Evolutionary conservation across 352 stramenopile species (phyloP).

Genomic region (Thalassiosira livingstoniorum): DNA sequence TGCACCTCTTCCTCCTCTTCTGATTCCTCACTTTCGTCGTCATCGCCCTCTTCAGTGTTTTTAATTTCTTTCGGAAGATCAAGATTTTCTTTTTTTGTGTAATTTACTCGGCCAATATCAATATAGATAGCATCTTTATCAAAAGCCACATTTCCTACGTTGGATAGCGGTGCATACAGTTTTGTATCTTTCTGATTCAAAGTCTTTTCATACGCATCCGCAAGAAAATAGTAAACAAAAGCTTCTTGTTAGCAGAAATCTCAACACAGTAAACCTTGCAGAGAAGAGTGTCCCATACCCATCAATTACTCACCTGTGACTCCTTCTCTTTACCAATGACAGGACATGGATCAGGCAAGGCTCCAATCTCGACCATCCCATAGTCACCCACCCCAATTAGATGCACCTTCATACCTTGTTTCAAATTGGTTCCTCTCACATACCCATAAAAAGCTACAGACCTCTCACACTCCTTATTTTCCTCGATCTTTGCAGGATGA

Average conservation of each 20-base stretch:
- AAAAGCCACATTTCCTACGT: conserved; percentile 97
- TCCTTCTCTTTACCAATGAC: conserved; percentile 88
- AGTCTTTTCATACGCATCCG: conserved; percentile 41
- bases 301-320: conserved; percentile 71
- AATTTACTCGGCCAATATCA: conserved; percentile 92
- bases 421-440: conserved; percentile 97
- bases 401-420: conserved; percentile 96
- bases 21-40: conserved; percentile 56
- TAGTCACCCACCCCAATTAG: conserved; percentile 98
- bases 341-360: conserved; percentile 96
- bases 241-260: neutral
- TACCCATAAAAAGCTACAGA: conserved; percentile 98
- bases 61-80: conserved; percentile 50
- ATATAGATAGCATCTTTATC: conserved; percentile 99
- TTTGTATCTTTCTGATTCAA: conserved; percentile 94
- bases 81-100: conserved; percentile 92
- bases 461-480: conserved; percentile 91
- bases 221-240: neutral
- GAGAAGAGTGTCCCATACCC: neutral
- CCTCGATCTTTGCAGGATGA: conserved; percentile 92
- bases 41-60: conserved; percentile 50
- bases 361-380: conserved; percentile 93
- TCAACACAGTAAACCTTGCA: neutral
- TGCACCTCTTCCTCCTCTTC: conserved; percentile 80
- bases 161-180: conserved; percentile 92